These are phyloP conservation scores for Serpula lacrymans DNA, from an alignment of 768 basidiomycete genomes.

Conservation along the genomic window DNA sequence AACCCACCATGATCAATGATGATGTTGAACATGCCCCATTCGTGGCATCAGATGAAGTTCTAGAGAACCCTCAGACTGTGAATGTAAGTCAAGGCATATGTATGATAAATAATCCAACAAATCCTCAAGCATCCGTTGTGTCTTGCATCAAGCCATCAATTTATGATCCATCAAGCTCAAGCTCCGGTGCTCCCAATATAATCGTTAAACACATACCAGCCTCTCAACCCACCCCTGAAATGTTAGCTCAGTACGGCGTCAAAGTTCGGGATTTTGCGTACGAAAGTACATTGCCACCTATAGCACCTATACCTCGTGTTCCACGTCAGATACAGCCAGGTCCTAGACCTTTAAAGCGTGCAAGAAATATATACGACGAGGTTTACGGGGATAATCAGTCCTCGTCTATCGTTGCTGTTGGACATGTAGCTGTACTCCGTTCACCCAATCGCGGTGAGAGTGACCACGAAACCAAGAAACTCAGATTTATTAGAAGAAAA, in stretches of 20 bases:
- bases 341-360: conserved; percentile 35
- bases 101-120: conserved; percentile 22
- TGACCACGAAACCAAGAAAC: conserved; percentile 13
- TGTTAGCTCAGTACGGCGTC: conserved; percentile 32
- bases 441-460: background rate
- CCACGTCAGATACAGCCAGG: conserved; percentile 49
- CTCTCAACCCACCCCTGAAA: conserved; percentile 30
- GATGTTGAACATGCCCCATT: conserved; percentile 16
- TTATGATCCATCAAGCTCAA: conserved; percentile 16
- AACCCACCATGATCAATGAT: conserved; percentile 7
- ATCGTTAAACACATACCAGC: too few species aligned
- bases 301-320: conserved; percentile 46
- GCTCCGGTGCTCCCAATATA: too few species aligned
- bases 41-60: background rate
- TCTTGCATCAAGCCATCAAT: conserved; percentile 17
- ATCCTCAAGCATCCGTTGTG: conserved; percentile 31
- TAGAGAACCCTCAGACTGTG: conserved; percentile 18
- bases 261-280: conserved; percentile 63
- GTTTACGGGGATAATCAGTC: conserved; percentile 19
- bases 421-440: background rate
- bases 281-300: conserved; percentile 62
- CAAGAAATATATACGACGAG: conserved; percentile 29
- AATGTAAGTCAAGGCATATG: conserved; percentile 36
- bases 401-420: conserved; percentile 1
- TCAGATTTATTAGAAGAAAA: conserved; percentile 26